phyloP scores from a whole-genome alignment of 2,329 filamentous ascomycete genomes.

The Sclerotiophoma versabilis region DNA sequence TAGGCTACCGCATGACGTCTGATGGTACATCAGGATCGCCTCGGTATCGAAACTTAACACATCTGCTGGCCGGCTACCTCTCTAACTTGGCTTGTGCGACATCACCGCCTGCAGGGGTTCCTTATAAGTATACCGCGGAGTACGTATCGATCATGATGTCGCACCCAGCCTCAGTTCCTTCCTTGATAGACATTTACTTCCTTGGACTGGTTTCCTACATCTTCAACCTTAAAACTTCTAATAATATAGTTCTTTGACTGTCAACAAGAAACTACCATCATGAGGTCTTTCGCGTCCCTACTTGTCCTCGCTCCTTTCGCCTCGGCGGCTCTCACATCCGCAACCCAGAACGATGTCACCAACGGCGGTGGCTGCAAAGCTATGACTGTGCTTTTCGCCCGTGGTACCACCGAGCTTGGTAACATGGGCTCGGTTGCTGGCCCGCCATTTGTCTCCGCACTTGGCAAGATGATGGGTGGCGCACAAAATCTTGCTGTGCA shows the following conservation, averaged over 20 bases:
- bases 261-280: conserved; percentile 1
- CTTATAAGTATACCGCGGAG: conserved; percentile 1
- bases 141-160: neutral
- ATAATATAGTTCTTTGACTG: neutral
- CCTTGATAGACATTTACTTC: neutral
- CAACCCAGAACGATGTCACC: conserved; percentile 38
- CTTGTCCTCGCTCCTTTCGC: conserved; percentile 19
- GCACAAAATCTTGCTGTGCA: conserved; percentile 58
- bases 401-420: conserved; percentile 61
- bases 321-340: conserved; percentile 29
- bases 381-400: conserved; percentile 64
- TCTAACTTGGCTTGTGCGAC: too few relatives aligned
- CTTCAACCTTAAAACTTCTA: neutral
- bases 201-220: neutral
- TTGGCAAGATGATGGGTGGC: conserved; percentile 52
- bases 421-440: conserved; percentile 61
- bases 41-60: conserved; percentile 25
- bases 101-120: too few relatives aligned
- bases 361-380: conserved; percentile 50
- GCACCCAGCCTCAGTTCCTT: neutral
- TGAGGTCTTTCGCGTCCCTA: conserved; percentile 25
- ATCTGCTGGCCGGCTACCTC: neutral
- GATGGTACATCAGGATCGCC: conserved; percentile 7
- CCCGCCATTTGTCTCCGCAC: conserved; percentile 58
- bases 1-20: conserved; percentile 24